Base-by-base conservation (phyloP, 352 stramenopile genomes). In the Globisporangium ultimum region DNA sequence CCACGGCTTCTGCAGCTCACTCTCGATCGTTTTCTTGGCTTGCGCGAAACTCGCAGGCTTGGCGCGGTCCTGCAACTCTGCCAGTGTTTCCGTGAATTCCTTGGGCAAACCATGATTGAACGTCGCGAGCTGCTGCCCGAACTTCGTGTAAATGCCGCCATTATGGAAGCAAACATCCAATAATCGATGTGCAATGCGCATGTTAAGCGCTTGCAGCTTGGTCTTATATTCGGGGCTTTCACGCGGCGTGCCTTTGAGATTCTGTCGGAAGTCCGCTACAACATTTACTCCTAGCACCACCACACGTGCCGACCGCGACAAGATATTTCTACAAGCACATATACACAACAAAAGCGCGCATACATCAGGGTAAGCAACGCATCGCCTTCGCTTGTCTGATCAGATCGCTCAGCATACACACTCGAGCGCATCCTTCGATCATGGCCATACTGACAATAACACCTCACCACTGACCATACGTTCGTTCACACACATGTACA, bases 71-170 rank as follows among this genome's bases (percentile, higher is more conserved):
- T 98, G 96, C 53, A 98, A 71, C 22, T 80, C 80, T 1, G 81
- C 87, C 9, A 99, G 66, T 36, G 87, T 91, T 38, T 92, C 67
- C 15, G 97, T 97, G 75, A 97, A 98, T 73, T 98, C 94, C 38
- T 78, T 77, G 14, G 97, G 97, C 21, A 99, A 70, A 11, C 98
- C 79, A 66, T 99, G 91, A 70, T 99, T 98, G 49, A 99, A 88
- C 63, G 98, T 98, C 6, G 96, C 91, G 17, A 99, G 63, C 67
- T 98, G 96, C 76, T 99, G 97, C 9, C 96, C 97, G 9, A 98
- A 91, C 72, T 99, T 99, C 53, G 98, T 98, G 80, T 99, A 99
- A 15, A 98, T 93, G 48, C 97, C 96, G 40, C 86, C 91, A 71
- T 99, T 99, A 5, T 73, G 64, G 53, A 89, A 88, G 68, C 94